Conservation (phyloP, 345 rosid species). For the Dipteronia dyeriana region DNA sequence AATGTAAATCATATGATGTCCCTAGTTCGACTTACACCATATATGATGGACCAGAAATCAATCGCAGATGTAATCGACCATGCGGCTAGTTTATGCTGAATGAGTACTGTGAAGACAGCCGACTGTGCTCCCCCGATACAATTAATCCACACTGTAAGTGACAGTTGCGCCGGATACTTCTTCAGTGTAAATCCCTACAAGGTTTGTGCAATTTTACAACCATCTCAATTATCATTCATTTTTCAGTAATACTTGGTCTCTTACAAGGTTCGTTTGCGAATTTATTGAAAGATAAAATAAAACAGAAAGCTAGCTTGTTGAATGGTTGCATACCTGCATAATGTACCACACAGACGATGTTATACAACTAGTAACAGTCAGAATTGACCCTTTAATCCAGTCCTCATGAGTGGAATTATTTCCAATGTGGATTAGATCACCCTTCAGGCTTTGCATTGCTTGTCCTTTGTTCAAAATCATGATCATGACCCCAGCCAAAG, state of each 20-base stretch:
- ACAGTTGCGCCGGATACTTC: constrained; percentile 36
- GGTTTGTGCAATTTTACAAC: not conserved
- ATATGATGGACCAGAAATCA: constrained; percentile 6
- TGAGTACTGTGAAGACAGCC: constrained; percentile 24
- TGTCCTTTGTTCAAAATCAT: constrained; percentile 32
- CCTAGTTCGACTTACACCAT: not conserved
- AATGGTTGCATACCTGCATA: constrained; percentile 30
- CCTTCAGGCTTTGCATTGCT: constrained; percentile 20
- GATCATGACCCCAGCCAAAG: constrained; percentile 23
- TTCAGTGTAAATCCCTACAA: constrained; percentile 30
- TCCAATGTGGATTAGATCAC: constrained; percentile 25
- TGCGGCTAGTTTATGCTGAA: constrained; percentile 20
- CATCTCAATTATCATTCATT: not conserved
- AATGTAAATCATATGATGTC: not conserved
- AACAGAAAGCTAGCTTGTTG: constrained; percentile 2
- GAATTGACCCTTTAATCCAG: constrained; percentile 36
- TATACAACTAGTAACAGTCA: constrained; percentile 25
- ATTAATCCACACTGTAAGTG: constrained; percentile 31
- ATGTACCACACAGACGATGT: constrained; percentile 30
- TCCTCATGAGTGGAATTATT: constrained; percentile 14
- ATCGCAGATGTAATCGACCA: not conserved
- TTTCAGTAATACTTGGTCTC: no score
- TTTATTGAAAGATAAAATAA: not conserved
- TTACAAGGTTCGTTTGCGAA: not conserved
- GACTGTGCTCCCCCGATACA: constrained; percentile 31